A percentile compares a stretch with the other conserved stretches of the same genome.
phyloP scores from a whole-genome alignment of 441 rosid genomes.

The Adansonia gregorii region DNA sequence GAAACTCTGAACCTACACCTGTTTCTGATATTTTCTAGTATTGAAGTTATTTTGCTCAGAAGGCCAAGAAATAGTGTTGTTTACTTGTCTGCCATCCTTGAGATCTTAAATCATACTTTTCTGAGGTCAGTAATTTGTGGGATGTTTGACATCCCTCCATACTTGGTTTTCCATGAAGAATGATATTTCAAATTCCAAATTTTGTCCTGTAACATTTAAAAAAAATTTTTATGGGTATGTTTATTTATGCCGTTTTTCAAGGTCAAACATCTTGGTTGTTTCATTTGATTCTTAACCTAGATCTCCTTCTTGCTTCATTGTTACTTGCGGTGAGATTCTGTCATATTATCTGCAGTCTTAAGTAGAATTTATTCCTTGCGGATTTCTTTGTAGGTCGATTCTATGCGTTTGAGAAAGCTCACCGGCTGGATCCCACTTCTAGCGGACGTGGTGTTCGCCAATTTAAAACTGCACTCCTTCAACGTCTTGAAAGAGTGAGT shows the following conservation, averaged over 20 bases:
- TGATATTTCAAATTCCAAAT: background rate
- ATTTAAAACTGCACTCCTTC: slow-evolving; percentile 96
- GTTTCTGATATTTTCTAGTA: slow-evolving; percentile 6
- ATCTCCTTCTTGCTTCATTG: background rate
- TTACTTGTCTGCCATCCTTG: background rate
- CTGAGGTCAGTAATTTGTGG: background rate
- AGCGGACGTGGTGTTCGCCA: slow-evolving; percentile 99
- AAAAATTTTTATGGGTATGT: background rate
- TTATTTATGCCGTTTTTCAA: background rate
- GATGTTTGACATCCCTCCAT: background rate
- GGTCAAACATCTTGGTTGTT: background rate
- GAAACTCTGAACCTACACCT: background rate
- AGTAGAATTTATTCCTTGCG: background rate
- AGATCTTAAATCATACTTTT: background rate
- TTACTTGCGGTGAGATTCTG: background rate
- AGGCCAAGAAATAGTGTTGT: background rate
- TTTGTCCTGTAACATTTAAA: background rate
- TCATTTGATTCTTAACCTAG: background rate
- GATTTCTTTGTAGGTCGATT: slow-evolving; percentile 71
- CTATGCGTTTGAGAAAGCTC: slow-evolving; percentile 98
- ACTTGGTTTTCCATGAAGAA: background rate
- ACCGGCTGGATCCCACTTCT: slow-evolving; percentile 92
- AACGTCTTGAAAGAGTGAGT: slow-evolving; percentile 93
- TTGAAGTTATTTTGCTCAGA: background rate
- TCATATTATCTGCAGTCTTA: background rate